These are phyloP conservation scores for Musa itinerans DNA, from an alignment of 176 grass and related monocot species.

Conservation along the genomic window DNA sequence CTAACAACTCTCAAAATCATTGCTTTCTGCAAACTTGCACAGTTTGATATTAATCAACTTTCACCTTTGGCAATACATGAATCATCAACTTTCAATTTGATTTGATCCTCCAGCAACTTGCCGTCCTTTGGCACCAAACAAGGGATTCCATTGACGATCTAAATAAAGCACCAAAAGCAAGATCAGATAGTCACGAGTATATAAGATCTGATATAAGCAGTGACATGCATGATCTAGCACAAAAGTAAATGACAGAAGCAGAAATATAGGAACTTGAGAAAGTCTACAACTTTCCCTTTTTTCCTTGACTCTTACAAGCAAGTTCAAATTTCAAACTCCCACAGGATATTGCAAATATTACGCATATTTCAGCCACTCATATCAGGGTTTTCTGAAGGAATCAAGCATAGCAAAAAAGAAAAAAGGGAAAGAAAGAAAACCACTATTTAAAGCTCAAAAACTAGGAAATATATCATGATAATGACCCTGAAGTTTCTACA, in stretches of 20 bases:
- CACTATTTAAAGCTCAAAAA: too few relatives aligned
- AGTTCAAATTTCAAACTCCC: neutral
- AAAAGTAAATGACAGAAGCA: neutral
- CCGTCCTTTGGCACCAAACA: slow-evolving; percentile 66
- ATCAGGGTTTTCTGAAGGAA: neutral
- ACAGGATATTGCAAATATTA: neutral
- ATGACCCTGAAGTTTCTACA: neutral
- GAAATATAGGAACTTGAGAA: neutral
- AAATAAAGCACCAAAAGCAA: slow-evolving; percentile 5
- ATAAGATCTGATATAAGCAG: neutral
- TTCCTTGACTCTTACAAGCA: neutral
- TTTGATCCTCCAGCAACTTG: slow-evolving; percentile 45
- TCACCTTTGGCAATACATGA: neutral
- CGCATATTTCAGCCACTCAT: neutral
- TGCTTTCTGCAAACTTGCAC: neutral
- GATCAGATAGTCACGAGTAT: neutral
- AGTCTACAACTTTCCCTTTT: neutral
- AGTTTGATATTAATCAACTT: neutral
- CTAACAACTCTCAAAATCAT: neutral
- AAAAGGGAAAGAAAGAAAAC: neutral
- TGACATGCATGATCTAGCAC: neutral
- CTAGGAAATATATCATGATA: neutral
- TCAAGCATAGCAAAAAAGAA: neutral
- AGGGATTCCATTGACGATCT: slow-evolving; percentile 75
- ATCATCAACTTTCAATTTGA: slow-evolving; percentile 25